A percentile compares a stretch with the other conserved stretches of the same genome.
Conservation (phyloP, 129 eudicot species). For the Dittrichia graveolens region DNA sequence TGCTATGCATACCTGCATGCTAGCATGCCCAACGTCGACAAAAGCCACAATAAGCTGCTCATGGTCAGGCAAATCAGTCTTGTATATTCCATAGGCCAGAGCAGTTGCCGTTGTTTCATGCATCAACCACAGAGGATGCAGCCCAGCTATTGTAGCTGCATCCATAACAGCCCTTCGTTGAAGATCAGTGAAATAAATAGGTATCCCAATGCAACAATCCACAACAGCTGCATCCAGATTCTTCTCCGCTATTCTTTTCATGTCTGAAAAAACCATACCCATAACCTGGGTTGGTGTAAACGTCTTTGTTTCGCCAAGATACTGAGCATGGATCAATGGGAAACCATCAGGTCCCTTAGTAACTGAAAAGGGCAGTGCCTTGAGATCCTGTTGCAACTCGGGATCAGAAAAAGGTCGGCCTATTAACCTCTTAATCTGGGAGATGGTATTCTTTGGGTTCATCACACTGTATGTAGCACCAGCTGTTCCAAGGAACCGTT, state of each 20-base stretch:
- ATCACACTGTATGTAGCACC: slow-evolving; percentile 79
- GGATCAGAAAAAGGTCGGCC: slow-evolving; percentile 74
- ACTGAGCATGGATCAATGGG: slow-evolving; percentile 65
- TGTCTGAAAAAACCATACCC: slow-evolving; percentile 70
- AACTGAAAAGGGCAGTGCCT: slow-evolving; percentile 61
- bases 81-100: slow-evolving; percentile 80
- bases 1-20: slow-evolving; percentile 82
- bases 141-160: slow-evolving; percentile 74
- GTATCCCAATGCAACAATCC: slow-evolving; percentile 85
- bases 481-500: slow-evolving; percentile 79
- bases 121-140: slow-evolving; percentile 69
- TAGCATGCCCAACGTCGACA: slow-evolving; percentile 77
- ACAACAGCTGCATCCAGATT: slow-evolving; percentile 72
- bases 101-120: slow-evolving; percentile 90
- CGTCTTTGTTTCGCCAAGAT: slow-evolving; percentile 62
- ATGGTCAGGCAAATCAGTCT: slow-evolving; percentile 75
- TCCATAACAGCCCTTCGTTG: slow-evolving; percentile 77
- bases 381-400: slow-evolving; percentile 72
- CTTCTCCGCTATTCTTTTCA: slow-evolving; percentile 75
- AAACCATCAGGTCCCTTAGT: slow-evolving; percentile 78
- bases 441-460: slow-evolving; percentile 78
- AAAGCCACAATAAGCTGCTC: slow-evolving; percentile 72
- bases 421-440: slow-evolving; percentile 69
- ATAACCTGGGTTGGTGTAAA: slow-evolving; percentile 74
- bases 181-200: slow-evolving; percentile 75